Evolutionary conservation across 148 eudicot genomes (phyloP).

Genomic region (Talinum fruticosum): DNA sequence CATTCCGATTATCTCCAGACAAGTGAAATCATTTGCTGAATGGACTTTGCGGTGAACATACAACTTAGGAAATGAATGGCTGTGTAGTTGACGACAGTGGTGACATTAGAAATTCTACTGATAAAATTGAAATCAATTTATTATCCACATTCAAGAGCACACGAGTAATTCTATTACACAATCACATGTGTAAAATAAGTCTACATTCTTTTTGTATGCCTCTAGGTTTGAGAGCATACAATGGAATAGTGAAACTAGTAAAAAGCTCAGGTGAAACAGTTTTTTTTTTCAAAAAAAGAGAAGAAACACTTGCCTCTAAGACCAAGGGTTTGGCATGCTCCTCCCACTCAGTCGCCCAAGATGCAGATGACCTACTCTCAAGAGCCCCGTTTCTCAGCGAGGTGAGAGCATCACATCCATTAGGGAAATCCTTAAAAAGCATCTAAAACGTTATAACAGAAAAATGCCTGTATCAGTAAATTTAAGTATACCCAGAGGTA

Average conservation of each 20-base stretch:
- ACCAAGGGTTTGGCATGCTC: constrained; percentile 78
- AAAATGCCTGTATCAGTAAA: constrained; percentile 1
- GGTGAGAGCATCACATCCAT: constrained; percentile 49
- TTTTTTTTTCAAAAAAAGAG: not conserved
- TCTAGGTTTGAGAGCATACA: not conserved
- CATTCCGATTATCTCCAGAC: not conserved
- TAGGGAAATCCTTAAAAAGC: constrained; percentile 83
- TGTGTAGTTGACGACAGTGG: too few species aligned
- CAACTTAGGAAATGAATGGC: too few species aligned
- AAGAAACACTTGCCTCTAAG: constrained; percentile 42
- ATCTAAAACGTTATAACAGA: constrained; percentile 36
- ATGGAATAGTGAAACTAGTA: not conserved
- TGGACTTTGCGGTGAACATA: too few species aligned
- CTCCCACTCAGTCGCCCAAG: constrained; percentile 89
- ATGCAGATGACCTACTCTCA: constrained; percentile 58
- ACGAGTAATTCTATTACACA: not conserved
- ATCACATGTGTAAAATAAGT: not conserved
- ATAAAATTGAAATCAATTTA: too few species aligned
- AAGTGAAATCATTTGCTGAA: not conserved
- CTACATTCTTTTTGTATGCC: not conserved
- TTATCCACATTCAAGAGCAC: too few species aligned
- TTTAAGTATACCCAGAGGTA: not conserved
- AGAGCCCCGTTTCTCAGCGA: constrained; percentile 57
- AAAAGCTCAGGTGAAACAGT: not conserved
- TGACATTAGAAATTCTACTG: too few species aligned